These are phyloP conservation scores for Angophora floribunda DNA, from an alignment of 345 rosid species.

Conservation along the genomic window DNA sequence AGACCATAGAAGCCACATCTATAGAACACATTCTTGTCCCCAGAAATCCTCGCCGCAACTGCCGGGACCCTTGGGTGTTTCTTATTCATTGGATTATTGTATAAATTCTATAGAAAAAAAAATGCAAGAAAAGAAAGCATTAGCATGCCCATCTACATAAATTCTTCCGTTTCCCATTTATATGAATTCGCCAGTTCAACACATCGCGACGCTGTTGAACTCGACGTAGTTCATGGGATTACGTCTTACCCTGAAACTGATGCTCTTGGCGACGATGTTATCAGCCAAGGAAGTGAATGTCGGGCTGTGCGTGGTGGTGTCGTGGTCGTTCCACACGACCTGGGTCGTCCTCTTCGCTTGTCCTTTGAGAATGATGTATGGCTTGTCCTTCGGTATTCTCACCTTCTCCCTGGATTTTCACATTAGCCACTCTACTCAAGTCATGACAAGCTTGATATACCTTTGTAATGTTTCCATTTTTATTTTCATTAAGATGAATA, in stretches of 20 bases:
- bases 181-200: neutral
- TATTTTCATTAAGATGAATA: neutral
- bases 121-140: neutral
- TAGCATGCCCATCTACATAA: neutral
- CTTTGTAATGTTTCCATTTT: neutral
- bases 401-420: conserved; percentile 55
- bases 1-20: conserved; percentile 21
- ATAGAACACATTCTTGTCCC: conserved; percentile 26
- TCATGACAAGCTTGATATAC: neutral
- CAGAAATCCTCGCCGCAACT: conserved; percentile 15
- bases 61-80: conserved; percentile 6
- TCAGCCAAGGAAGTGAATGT: conserved; percentile 55
- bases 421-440: neutral
- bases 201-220: neutral
- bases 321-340: conserved; percentile 65
- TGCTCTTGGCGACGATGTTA: conserved; percentile 37
- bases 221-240: neutral
- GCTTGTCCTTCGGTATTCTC: conserved; percentile 52
- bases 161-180: neutral
- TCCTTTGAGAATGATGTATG: conserved; percentile 50
- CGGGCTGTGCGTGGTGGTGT: conserved; percentile 27
- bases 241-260: conserved; percentile 36
- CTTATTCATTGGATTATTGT: neutral
- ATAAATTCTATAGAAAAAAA: conserved; percentile 16
- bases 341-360: conserved; percentile 35